phyloP scores from a whole-genome alignment of 768 basidiomycete species.

The Pleurotus pulmonarius region DNA sequence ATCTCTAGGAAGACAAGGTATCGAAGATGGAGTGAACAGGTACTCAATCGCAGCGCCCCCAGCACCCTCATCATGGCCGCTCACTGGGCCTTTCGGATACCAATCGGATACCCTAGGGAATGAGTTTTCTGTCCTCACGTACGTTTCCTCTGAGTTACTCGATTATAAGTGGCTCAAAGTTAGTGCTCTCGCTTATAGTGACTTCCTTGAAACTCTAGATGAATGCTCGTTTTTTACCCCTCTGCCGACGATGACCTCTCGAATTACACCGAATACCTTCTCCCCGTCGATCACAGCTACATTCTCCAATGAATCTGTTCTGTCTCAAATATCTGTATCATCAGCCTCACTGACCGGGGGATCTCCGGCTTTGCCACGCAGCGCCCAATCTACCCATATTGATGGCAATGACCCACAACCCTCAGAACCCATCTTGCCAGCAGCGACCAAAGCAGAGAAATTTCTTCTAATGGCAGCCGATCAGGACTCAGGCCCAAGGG shows the following conservation, averaged over 20 bases:
- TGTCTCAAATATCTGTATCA: slow-evolving; percentile 10
- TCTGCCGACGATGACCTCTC: slow-evolving; percentile 41
- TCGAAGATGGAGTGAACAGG: too few species aligned
- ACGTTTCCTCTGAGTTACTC: too few species aligned
- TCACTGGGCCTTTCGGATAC: slow-evolving; percentile 56
- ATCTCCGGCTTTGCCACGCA: neutral
- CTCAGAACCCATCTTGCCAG: slow-evolving; percentile 56
- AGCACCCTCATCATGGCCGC: slow-evolving; percentile 48
- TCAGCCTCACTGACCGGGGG: neutral
- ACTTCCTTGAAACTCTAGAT: slow-evolving; percentile 86
- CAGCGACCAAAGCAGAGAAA: slow-evolving; percentile 78
- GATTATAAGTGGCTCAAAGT: too few species aligned
- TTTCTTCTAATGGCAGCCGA: slow-evolving; percentile 94
- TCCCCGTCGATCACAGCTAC: slow-evolving; percentile 8
- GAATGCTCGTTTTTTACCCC: slow-evolving; percentile 80
- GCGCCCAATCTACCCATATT: slow-evolving; percentile 10
- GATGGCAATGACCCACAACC: slow-evolving; percentile 14
- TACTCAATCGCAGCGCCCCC: slow-evolving; percentile 22
- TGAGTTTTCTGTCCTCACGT: slow-evolving; percentile 82
- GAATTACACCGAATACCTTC: slow-evolving; percentile 41
- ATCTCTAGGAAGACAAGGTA: too few species aligned
- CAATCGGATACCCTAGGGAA: slow-evolving; percentile 76
- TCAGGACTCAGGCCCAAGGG: slow-evolving; percentile 85
- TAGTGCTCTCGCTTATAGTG: slow-evolving; percentile 29
- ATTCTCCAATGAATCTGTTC: neutral